These are phyloP conservation scores for Macadamia integrifolia DNA, from an alignment of 164 flowering plant species.

Conservation along the genomic window DNA sequence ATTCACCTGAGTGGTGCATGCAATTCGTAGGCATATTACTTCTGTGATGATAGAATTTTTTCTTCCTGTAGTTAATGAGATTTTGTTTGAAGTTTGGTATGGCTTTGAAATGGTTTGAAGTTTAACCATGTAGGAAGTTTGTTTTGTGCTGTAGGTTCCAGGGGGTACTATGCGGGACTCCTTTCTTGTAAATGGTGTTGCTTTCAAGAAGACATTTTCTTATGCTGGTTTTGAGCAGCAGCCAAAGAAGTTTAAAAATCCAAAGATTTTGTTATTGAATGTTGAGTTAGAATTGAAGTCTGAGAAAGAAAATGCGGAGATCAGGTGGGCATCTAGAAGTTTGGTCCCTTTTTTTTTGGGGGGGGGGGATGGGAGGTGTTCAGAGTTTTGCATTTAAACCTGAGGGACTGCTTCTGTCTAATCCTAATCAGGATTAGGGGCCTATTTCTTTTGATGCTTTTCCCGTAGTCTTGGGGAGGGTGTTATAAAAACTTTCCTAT, in stretches of 20 bases:
- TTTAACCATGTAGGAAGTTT: background rate
- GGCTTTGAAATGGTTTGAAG: background rate
- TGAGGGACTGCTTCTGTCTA: background rate
- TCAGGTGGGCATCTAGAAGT: constrained; percentile 43
- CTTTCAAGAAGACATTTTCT: constrained; percentile 91
- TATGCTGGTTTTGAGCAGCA: constrained; percentile 99
- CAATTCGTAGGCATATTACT: background rate
- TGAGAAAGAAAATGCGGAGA: constrained; percentile 99
- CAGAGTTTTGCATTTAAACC: background rate
- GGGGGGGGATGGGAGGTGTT: background rate
- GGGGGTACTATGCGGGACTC: constrained; percentile 98
- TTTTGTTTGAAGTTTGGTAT: background rate
- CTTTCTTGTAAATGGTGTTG: constrained; percentile 95
- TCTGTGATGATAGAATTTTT: background rate
- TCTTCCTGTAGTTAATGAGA: background rate
- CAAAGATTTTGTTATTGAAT: constrained; percentile 81
- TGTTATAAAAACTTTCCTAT: too few species aligned
- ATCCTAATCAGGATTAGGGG: too few species aligned
- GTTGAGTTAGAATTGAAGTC: constrained; percentile 95
- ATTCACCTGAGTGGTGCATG: background rate
- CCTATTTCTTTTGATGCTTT: too few species aligned
- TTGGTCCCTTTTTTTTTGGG: background rate
- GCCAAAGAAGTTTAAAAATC: constrained; percentile 83
- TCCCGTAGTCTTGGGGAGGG: too few species aligned
- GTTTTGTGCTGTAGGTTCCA: constrained; percentile 56